A percentile compares a stretch with the other conserved stretches of the same genome.
phyloP scores from a whole-genome alignment of 768 basidiomycete species.

The Phlebiopsis flavidoalba region DNA sequence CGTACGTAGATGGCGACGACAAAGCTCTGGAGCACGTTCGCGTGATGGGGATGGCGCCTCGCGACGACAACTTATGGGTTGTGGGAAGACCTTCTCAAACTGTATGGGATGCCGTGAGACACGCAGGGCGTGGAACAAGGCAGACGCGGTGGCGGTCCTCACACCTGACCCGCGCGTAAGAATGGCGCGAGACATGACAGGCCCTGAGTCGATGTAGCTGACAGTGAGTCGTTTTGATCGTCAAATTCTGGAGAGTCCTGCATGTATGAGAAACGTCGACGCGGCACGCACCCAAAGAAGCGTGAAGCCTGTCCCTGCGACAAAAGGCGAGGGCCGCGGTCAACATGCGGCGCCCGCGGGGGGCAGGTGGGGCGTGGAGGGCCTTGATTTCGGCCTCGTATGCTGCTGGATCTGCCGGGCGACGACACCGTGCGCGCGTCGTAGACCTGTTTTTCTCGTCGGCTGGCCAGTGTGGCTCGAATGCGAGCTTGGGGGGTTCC shows the following conservation, averaged over 20 bases:
- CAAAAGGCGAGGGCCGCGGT: slow-evolving; percentile 48
- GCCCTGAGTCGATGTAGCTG: slow-evolving; percentile 66
- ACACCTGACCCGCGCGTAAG: slow-evolving; percentile 52
- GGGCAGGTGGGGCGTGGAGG: slow-evolving; percentile 28
- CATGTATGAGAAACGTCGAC: not conserved
- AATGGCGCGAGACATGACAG: slow-evolving; percentile 68
- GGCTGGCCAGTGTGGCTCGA: not conserved
- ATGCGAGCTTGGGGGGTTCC: not conserved
- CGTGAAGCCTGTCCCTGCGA: slow-evolving; percentile 56
- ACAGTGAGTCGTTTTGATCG: no score
- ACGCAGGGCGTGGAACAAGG: not conserved
- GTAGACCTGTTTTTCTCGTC: not conserved
- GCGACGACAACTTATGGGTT: slow-evolving; percentile 48
- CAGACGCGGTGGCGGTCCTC: not conserved
- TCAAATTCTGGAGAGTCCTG: not conserved
- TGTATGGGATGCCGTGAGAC: slow-evolving; percentile 16
- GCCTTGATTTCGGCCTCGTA: slow-evolving; percentile 32
- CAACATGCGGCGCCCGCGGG: slow-evolving; percentile 38
- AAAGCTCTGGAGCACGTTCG: slow-evolving; percentile 55
- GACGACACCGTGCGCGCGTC: not conserved
- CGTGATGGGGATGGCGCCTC: slow-evolving; percentile 38
- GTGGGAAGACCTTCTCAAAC: slow-evolving; percentile 56
- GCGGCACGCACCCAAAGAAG: slow-evolving; percentile 46
- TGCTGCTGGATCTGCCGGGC: slow-evolving; percentile 15
- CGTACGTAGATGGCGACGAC: slow-evolving; percentile 54